Evolutionary conservation across 2,329 filamentous ascomycete genomes (phyloP), one percentile per base, ranked within the genome.

Genomic region (Exophiala phaeomuriformis): DNA sequence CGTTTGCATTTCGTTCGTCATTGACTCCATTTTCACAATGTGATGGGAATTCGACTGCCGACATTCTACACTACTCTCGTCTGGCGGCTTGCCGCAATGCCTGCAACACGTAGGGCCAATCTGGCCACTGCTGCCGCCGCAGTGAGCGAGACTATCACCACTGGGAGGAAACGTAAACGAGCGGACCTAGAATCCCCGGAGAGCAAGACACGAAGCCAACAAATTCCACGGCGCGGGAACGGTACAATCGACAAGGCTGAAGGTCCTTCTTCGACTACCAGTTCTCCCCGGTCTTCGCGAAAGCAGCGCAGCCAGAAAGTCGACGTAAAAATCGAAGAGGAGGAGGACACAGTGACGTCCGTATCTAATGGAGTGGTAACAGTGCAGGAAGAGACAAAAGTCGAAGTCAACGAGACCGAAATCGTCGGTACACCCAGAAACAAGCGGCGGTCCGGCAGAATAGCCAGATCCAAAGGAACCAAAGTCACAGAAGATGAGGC

Each of bases 161-260:
- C 19, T 19, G 19, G 29, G 42, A 51, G 32, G 32, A 58, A 58
- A 40, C 55, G 55, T 10, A 58, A 58, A 49, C 48, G 48, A 29
- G 45, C 5, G 2, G 45, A 45, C 31, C 10, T 46, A 43, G 8
- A 4, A 27, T 19, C 19, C 35, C 4, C 33, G 5, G 27, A 52
- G 30, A 32, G 6, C n/a, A 31, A 43, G 27, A 29, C 35, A 28
- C 29, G 12, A 3, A 31, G n/a, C 41, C 37, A 28, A 35, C 6
- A 9, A 7, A 56, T 30, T 40, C 46, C 53, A 4, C 46, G 47
- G 35, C 33, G 35, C n/a, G 33, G 47, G 29, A 47, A 49, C 19
- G 42, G 41, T 37, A 35, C 48, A 29, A 55, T 50, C 31, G 19
- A 42, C 30, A 30, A 29, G 10, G 47, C 51, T 2, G 12, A 49